Conservation (phyloP, 805 yeast species). For the Starmerella etchellsii region DNA sequence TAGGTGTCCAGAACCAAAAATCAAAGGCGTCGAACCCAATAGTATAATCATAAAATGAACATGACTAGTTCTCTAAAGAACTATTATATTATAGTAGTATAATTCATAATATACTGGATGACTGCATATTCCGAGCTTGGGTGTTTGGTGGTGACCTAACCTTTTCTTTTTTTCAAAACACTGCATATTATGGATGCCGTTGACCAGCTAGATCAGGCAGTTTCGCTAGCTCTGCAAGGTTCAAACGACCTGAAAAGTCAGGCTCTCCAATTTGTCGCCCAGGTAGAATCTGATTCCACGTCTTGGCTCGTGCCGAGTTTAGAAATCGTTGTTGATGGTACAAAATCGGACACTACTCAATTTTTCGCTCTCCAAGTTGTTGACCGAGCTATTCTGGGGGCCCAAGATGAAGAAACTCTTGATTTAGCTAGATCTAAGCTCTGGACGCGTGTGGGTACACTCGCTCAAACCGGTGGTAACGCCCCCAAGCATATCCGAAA, state of each 20-base stretch:
- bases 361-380: conserved; percentile 62
- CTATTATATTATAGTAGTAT: no score
- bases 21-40: no score
- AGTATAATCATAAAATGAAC: no score
- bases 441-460: conserved; percentile 32
- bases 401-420: conserved; percentile 36
- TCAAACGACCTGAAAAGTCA: conserved; percentile 48
- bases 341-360: conserved; percentile 41
- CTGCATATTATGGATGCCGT: conserved; percentile 12
- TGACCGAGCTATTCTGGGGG: conserved; percentile 32
- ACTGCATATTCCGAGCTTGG: not conserved
- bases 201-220: conserved; percentile 77
- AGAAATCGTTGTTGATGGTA: conserved; percentile 29
- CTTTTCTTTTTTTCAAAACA: not conserved
- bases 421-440: conserved; percentile 36
- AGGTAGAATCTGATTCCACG: conserved; percentile 30
- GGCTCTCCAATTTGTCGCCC: conserved; percentile 35
- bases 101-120: no score
- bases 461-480: conserved; percentile 2
- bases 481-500: conserved; percentile 40
- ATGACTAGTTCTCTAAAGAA: no score
- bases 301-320: conserved; percentile 39
- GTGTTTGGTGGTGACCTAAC: not conserved
- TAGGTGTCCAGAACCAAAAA: no score
- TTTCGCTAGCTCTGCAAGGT: conserved; percentile 62